These are phyloP conservation scores for Akanthomyces dipterigenus DNA, from an alignment of 2,329 filamentous ascomycete species.

Conservation along the genomic window DNA sequence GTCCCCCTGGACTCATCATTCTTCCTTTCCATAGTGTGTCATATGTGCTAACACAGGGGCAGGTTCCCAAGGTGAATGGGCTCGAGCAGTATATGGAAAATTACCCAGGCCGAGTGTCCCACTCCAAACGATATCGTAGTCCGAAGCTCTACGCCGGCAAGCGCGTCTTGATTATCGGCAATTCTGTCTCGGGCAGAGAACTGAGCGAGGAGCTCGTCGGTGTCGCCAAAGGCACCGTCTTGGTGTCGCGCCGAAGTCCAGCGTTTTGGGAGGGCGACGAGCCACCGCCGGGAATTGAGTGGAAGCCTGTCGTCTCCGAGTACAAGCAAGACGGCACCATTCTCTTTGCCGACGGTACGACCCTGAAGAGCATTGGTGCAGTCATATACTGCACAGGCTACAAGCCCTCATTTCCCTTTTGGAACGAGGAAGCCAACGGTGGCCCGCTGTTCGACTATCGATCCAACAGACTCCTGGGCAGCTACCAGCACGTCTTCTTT, in stretches of 20 bases:
- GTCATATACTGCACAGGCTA: constrained; percentile 30
- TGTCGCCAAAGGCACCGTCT: constrained; percentile 36
- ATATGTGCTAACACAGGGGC: background rate
- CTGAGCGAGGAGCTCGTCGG: constrained; percentile 30
- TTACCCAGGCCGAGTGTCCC: constrained; percentile 34
- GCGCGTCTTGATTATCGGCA: constrained; percentile 34
- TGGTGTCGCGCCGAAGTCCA: constrained; percentile 43
- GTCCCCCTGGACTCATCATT: constrained; percentile 9
- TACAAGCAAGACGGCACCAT: constrained; percentile 37
- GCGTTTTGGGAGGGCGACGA: constrained; percentile 43
- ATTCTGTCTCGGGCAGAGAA: constrained; percentile 39
- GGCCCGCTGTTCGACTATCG: constrained; percentile 44
- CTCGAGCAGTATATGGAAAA: constrained; percentile 14
- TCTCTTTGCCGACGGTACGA: constrained; percentile 27
- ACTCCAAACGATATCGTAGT: constrained; percentile 40
- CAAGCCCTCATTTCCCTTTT: constrained; percentile 38
- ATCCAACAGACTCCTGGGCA: constrained; percentile 33
- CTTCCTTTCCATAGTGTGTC: too few relatives aligned
- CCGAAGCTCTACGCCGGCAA: constrained; percentile 26
- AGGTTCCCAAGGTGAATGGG: constrained; percentile 4
- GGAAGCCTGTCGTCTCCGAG: constrained; percentile 45
- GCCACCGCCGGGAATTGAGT: constrained; percentile 41
- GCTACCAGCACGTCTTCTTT: constrained; percentile 49
- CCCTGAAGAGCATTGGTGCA: constrained; percentile 20
- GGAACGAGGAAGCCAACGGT: constrained; percentile 40